phyloP scores from a whole-genome alignment of 2,329 filamentous ascomycete genomes.

The Cordyceps fumosorosea region DNA sequence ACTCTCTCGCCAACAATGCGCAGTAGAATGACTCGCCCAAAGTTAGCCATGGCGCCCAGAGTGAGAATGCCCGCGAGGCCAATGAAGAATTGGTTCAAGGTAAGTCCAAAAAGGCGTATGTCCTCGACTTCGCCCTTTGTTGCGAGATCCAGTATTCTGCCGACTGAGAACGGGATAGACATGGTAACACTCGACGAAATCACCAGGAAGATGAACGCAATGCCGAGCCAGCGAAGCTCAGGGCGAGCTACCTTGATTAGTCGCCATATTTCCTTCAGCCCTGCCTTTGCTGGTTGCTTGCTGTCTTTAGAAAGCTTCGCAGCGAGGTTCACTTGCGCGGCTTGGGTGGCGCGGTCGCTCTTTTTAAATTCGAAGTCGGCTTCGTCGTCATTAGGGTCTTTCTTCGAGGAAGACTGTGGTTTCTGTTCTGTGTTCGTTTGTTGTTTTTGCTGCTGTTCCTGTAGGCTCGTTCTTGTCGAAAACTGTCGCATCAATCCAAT shows the following conservation, averaged over 20 bases:
- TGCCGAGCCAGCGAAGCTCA: conserved; percentile 67
- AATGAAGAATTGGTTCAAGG: conserved; percentile 80
- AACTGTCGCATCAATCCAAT: background rate
- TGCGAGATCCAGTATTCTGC: conserved; percentile 87
- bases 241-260: conserved; percentile 84
- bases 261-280: conserved; percentile 72
- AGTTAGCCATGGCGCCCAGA: conserved; percentile 83
- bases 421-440: conserved; percentile 18
- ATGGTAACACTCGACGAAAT: conserved; percentile 90
- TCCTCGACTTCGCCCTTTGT: conserved; percentile 65
- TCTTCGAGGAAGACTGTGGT: conserved; percentile 26
- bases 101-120: conserved; percentile 72
- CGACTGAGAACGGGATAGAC: conserved; percentile 94
- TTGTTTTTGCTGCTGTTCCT: conserved; percentile 12
- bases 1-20: conserved; percentile 93
- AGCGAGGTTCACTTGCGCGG: conserved; percentile 81
- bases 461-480: background rate
- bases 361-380: conserved; percentile 47
- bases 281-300: conserved; percentile 50
- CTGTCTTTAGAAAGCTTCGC: conserved; percentile 84
- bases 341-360: conserved; percentile 79
- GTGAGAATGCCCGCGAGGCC: conserved; percentile 71
- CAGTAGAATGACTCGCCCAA: conserved; percentile 85
- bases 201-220: conserved; percentile 79
- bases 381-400: conserved; percentile 30